Base-by-base conservation (phyloP, 345 rosid species). In the Lepidium africanum region DNA sequence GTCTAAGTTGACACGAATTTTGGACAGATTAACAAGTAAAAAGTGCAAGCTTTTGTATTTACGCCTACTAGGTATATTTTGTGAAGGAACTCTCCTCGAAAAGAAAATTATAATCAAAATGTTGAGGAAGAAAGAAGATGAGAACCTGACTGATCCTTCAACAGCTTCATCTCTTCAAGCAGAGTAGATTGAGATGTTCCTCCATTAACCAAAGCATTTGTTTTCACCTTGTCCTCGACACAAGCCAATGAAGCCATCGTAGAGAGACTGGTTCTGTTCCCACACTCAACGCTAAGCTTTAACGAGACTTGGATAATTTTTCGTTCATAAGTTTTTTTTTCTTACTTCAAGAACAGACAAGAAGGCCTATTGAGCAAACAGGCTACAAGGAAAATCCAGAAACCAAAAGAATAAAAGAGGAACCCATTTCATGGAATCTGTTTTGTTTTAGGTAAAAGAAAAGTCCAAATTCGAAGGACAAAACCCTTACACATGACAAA, bases 131-230 rank as follows among this genome's bases (percentile, higher is more conserved):
- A 70, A 21, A 59, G 67, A 64, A 41, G 45, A 63, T 60, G 77
- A 86, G 10, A 73, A 93, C 97, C 99, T 61, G 99, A 84, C 14
- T 89, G 97, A 55, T 89, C 99, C 57, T 87, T 95, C 71, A 95
- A 72, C 60, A 95, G 65, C 87, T 89, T 95, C 96, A 91, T 87
- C 63, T 95, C 96, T 72, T 95, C 96, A 8, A 89, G 85, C 66
- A 91, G 75, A 74, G 83, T 62, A 52, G 85, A 72, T 1, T 74
- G 73, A 60, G 58, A 30, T 2, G 65, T 42, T 42, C 60, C 72
- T 40, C 84, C 81, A 53, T 39, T 69, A 51, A 54, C 76, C 57
- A 82, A 56, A 25, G 75, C 80, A 61, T 55, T 88, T 27, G 82
- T 27, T 74, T 81, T 93, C 54, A 82, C 67, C 77, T 84, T 87